Conservation (phyloP, 2,329 filamentous ascomycete species). For the Oidium heveae region DNA sequence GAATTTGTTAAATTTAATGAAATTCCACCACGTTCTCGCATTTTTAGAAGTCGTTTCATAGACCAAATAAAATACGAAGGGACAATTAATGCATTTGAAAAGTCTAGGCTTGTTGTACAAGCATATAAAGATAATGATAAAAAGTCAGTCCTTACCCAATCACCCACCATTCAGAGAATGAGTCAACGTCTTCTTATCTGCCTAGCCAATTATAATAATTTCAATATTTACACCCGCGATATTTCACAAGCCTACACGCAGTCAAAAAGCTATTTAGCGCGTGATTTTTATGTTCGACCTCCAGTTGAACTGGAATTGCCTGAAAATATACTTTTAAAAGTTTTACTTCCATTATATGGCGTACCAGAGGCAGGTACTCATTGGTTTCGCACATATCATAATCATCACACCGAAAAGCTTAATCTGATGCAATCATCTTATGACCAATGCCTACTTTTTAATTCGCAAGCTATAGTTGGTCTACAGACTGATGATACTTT, state of each 20-base stretch:
- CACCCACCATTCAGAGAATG: conserved; percentile 3
- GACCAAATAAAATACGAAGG: conserved; percentile 4
- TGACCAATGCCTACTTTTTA: neutral
- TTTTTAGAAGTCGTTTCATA: conserved; percentile 3
- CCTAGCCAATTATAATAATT: neutral
- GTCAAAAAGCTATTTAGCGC: too few relatives aligned
- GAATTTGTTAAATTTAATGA: neutral
- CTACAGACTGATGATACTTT: too few relatives aligned
- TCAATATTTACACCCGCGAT: too few relatives aligned
- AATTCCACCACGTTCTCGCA: neutral
- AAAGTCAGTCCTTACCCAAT: conserved; percentile 3
- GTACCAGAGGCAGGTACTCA: neutral
- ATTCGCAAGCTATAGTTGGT: neutral
- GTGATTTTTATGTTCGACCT: too few relatives aligned
- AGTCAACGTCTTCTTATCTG: conserved; percentile 2
- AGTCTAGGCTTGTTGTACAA: conserved; percentile 1
- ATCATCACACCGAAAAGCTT: neutral
- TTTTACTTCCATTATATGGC: too few relatives aligned
- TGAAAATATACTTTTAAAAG: too few relatives aligned
- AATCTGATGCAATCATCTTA: neutral
- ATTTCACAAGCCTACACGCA: too few relatives aligned
- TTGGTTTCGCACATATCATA: neutral
- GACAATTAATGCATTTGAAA: neutral
- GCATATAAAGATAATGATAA: conserved; percentile 3
- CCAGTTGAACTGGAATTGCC: too few relatives aligned